Evolutionary conservation across 164 flowering plant species (phyloP).

Genomic region (Vitis riparia): DNA sequence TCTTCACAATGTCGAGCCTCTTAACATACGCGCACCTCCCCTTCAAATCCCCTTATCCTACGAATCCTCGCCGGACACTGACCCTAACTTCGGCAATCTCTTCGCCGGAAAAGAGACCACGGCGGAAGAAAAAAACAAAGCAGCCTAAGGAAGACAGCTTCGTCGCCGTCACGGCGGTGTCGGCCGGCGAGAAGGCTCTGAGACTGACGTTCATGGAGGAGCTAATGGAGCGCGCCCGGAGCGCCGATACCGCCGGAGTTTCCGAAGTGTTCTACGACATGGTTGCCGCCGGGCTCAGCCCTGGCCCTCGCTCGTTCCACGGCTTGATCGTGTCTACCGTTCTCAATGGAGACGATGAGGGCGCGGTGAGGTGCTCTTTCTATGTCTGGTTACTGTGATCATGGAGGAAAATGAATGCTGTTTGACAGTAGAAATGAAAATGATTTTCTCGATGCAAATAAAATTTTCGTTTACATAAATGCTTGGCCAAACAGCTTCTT

Average conservation of each 20-base stretch:
- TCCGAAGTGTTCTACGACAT: slow-evolving; percentile 80
- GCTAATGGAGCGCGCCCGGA: slow-evolving; percentile 71
- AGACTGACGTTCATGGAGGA: slow-evolving; percentile 90
- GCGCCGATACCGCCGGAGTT: slow-evolving; percentile 56
- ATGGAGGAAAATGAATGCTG: too few species aligned
- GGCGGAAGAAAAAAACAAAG: slow-evolving; percentile 27
- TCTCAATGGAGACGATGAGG: slow-evolving; percentile 62
- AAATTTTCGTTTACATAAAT: too few species aligned
- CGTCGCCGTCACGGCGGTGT: slow-evolving; percentile 15
- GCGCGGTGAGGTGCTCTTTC: slow-evolving; percentile 55
- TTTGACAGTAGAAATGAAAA: too few species aligned
- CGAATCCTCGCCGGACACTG: slow-evolving; percentile 11
- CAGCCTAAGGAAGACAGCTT: slow-evolving; percentile 22
- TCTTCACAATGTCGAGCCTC: slow-evolving; percentile 19
- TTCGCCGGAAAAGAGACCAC: slow-evolving; percentile 20
- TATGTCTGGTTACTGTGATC: too few species aligned
- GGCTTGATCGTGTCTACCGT: slow-evolving; percentile 78
- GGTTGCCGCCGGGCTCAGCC: slow-evolving; percentile 87
- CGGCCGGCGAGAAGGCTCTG: slow-evolving; percentile 71
- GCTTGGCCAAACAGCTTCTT: too few species aligned
- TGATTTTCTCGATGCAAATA: too few species aligned
- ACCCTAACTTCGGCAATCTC: slow-evolving; percentile 22
- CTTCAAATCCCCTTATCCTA: slow-evolving; percentile 8
- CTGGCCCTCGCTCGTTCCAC: slow-evolving; percentile 91
- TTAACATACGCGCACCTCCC: slow-evolving; percentile 12